Evolutionary conservation across 257 asterid species (phyloP), one percentile per base, ranked within the genome.

Genomic region (Solanum clarkiae): DNA sequence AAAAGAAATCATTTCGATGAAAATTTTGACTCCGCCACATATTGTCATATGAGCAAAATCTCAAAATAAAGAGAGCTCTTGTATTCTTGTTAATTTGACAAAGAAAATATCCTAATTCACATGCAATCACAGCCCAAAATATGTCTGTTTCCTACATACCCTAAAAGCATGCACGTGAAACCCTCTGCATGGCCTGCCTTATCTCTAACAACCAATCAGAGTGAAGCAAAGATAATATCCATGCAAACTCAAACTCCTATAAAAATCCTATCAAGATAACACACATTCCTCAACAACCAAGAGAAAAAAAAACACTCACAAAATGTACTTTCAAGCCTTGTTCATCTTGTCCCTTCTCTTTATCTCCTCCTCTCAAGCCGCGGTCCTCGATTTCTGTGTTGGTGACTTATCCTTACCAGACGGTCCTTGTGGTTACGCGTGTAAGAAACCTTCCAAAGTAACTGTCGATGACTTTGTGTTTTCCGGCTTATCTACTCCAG

Each of bases 381-480:
- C 92, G 0, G 97, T 91, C 24, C 86, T 84, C 10, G 98, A 95
- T 90, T 95, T 93, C 88, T 94, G 98, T 53, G 95, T 95, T 1
- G 98, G 89, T 6, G 92, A 93, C 87, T 40, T 89, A 10, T 71
- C 55, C 13, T 91, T 84, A 85, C 97, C 94, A 0, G 55, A 87
- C 8, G 86, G 92, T 71, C 97, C 93, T 3, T 42, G 94, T 0
- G 98, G 98, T 42, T 93, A 88, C 92, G 65, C 92, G 1, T 94
- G 96, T 96, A 93, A 94, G 89, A 85, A 17, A 75, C 88, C 92
- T 1, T 88, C 87, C 3, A 86, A 88, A 29, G 93, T 92, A 47
- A 90, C 93, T 0, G 80, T 24, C 0, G 47, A 80, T 10, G 97
- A 94, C 68, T 95, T 95, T 65, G 92, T 86, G 1, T 94, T 86